A percentile compares a stretch with the other conserved stretches of the same genome.
Evolutionary conservation across 2,329 filamentous ascomycete species (phyloP).

Genomic region (Fusarium clavum): DNA sequence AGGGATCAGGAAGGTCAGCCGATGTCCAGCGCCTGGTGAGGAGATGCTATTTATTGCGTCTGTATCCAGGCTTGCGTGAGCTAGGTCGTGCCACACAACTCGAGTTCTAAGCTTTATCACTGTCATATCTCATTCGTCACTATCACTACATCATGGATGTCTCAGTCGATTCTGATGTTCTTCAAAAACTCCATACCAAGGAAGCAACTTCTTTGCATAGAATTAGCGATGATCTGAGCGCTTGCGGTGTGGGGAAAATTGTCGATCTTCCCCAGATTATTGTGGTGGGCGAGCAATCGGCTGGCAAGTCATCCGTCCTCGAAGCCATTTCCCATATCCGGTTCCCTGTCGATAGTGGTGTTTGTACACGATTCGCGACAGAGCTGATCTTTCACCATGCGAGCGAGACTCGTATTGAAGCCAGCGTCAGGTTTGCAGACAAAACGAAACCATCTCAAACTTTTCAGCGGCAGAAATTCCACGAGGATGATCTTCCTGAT

Average conservation of each 20-base stretch:
- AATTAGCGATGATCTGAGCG: slow-evolving; percentile 63
- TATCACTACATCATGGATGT: slow-evolving; percentile 19
- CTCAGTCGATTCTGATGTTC: slow-evolving; percentile 17
- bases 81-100: neutral
- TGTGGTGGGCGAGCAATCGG: slow-evolving; percentile 70
- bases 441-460: slow-evolving; percentile 36
- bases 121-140: neutral
- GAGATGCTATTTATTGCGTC: neutral
- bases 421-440: slow-evolving; percentile 56
- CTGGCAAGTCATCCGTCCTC: slow-evolving; percentile 73
- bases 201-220: slow-evolving; percentile 63
- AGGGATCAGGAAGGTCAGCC: neutral
- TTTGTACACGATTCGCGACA: slow-evolving; percentile 72
- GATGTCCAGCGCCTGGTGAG: neutral
- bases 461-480: slow-evolving; percentile 52
- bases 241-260: slow-evolving; percentile 60
- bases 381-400: slow-evolving; percentile 66
- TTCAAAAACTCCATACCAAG: slow-evolving; percentile 54
- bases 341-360: slow-evolving; percentile 65
- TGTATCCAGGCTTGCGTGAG: neutral
- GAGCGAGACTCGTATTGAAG: slow-evolving; percentile 51
- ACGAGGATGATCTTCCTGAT: slow-evolving; percentile 54
- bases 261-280: slow-evolving; percentile 66
- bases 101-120: neutral
- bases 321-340: slow-evolving; percentile 72